Percentiles rank a stretch among this genome's conserved stretches.
Conservation (phyloP, 139 green algal genomes). For the Micractinium sp. region DNA sequence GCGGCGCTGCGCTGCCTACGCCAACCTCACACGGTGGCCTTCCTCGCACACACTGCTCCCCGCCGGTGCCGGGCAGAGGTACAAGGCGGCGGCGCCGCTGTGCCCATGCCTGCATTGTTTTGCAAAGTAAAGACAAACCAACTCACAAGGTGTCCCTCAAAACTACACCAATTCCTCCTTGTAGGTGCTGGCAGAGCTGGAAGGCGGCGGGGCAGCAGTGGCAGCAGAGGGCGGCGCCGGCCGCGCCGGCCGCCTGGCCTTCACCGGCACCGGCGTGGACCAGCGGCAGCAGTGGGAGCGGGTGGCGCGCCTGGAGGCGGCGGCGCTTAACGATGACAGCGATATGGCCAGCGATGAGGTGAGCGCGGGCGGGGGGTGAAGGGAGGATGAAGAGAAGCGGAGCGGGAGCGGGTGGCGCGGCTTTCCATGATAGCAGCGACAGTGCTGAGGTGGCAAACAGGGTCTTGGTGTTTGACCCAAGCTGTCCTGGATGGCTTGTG, state of each 20-base stretch:
- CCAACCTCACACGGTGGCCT: too few species aligned
- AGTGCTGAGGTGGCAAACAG: background rate
- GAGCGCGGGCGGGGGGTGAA: background rate
- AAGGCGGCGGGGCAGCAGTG: background rate
- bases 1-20: too few species aligned
- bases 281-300: slow-evolving; percentile 18
- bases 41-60: too few species aligned
- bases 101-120: too few species aligned
- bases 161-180: too few species aligned
- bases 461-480: background rate
- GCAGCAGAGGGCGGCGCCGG: background rate
- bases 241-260: slow-evolving; percentile 33
- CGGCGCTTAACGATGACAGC: slow-evolving; percentile 1
- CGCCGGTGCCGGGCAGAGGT: too few species aligned
- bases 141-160: too few species aligned
- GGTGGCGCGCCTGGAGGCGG: slow-evolving; percentile 24
- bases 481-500: too few species aligned
- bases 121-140: too few species aligned
- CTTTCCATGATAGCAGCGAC: background rate
- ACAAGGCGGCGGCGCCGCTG: too few species aligned
- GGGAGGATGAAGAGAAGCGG: background rate
- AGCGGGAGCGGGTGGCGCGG: background rate
- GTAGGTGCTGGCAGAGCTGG: slow-evolving; percentile 40
- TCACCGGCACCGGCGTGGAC: slow-evolving; percentile 27
- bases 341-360: slow-evolving; percentile 46